Evolutionary conservation across 1,284 basidiomycete genomes (phyloP), one percentile per base, ranked within the genome.

Genomic region (Amylostereum areolatum): DNA sequence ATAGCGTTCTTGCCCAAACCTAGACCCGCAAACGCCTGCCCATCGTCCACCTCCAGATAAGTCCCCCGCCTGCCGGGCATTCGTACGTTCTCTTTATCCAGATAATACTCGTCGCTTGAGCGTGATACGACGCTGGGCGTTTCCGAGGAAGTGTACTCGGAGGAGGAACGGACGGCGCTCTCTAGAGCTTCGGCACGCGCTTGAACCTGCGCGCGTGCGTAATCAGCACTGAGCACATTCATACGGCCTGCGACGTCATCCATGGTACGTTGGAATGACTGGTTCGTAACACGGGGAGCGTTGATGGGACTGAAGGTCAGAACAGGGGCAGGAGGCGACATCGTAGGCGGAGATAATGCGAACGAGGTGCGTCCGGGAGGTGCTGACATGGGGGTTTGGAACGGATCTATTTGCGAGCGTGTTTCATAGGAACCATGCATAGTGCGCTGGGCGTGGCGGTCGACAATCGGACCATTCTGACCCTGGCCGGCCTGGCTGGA

Each of bases 11-110:
- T 70, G 5, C 69, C 72, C 44, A 74, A 67, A 29, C 75, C 75
- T 28, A 76, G 57, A 5, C 72, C 72, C 8, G 66, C 70, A 47
- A 65, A 55, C 4, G 47, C 6, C 28, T 56, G 47, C 4, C 40
- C 24, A 0, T 54, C 53, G 5, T 55, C 54, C 30, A 11, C 25
- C 4, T 11, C 37, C 32, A 45, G 39, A 43, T 12, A 51, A 47
- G 49, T 11, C 18, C 48, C 40, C 42, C 50, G 37, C 35, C 55
- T 55, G 42, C 34, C 51, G 44, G 35, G 49, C 27, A 41, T 45
- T 50, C 29, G 57, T 18, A 18, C 62, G 51, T 85, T 85, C 63
- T 85, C 83, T 63, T 85, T 86, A 56, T 74, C 63, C 33, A 57
- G 60, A 44, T 39, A 33, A 3, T 59, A 73, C 34, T 4, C 36